Evolutionary conservation across 2,329 filamentous ascomycete genomes (phyloP).

Genomic region (Sordariomycetes sp.): DNA sequence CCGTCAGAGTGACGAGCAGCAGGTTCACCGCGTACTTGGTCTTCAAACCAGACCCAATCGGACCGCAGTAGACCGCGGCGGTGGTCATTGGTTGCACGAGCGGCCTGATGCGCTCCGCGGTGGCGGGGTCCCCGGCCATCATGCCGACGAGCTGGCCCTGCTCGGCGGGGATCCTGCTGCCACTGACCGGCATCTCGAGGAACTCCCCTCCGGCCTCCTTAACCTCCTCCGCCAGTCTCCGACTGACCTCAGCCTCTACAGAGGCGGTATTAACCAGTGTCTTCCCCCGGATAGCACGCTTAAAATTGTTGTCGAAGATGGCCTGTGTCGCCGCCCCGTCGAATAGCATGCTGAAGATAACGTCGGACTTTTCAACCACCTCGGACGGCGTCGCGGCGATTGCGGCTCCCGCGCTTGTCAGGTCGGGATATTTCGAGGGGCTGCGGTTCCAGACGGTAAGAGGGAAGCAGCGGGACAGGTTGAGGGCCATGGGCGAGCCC

Average conservation of each 20-base stretch:
- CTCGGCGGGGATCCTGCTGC: conserved; percentile 18
- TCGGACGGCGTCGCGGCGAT: conserved; percentile 12
- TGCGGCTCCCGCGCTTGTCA: conserved; percentile 10
- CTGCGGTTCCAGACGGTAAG: conserved; percentile 18
- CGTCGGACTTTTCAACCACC: conserved; percentile 13
- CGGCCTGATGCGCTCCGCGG: conserved; percentile 12
- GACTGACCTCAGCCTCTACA: conserved; percentile 13
- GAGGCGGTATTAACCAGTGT: conserved; percentile 18
- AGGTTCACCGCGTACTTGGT: conserved; percentile 19
- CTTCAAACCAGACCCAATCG: conserved; percentile 15
- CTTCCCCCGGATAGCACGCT: conserved; percentile 13
- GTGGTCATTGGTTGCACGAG: conserved; percentile 13
- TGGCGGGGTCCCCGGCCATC: conserved; percentile 15
- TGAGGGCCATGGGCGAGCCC: conserved; percentile 19
- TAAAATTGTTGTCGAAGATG: conserved; percentile 12
- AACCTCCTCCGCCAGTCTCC: conserved; percentile 11
- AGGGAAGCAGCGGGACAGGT: conserved; percentile 13
- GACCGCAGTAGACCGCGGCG: conserved; percentile 18
- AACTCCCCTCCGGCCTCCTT: conserved; percentile 13
- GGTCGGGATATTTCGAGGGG: conserved; percentile 11
- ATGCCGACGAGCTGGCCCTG: conserved; percentile 18
- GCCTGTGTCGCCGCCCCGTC: conserved; percentile 12
- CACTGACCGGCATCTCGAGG: conserved; percentile 21
- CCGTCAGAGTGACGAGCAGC: conserved; percentile 15
- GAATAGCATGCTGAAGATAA: conserved; percentile 18